Percentiles rank a stretch among this genome's conserved stretches.
phyloP scores from a whole-genome alignment of 2,329 filamentous ascomycete genomes.

The Plenodomus biglobosus region DNA sequence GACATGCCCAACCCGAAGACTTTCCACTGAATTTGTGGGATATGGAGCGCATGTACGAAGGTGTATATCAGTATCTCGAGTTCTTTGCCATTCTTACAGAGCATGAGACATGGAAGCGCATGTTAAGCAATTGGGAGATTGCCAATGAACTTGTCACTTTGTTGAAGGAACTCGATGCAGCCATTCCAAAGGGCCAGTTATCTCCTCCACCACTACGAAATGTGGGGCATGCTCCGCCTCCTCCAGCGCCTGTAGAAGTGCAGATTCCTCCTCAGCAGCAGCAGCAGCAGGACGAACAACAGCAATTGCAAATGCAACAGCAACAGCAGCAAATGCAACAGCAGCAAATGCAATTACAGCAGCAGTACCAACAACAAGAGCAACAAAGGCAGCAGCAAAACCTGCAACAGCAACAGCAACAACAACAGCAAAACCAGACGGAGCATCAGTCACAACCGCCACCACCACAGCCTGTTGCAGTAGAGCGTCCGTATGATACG shows the following conservation, averaged over 20 bases:
- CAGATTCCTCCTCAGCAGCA: constrained; percentile 8
- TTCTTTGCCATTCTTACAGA: constrained; percentile 90
- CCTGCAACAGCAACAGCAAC: constrained; percentile 1
- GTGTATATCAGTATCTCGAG: constrained; percentile 89
- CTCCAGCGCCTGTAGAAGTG: constrained; percentile 29
- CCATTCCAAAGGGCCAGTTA: constrained; percentile 68
- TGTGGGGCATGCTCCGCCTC: constrained; percentile 34
- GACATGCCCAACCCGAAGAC: constrained; percentile 74
- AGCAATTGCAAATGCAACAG: constrained; percentile 11
- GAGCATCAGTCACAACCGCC: too few species aligned
- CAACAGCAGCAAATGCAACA: constrained; percentile 9
- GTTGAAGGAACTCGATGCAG: constrained; percentile 82
- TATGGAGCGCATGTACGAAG: constrained; percentile 95
- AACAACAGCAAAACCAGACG: too few species aligned
- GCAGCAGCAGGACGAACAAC: neutral
- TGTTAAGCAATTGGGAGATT: constrained; percentile 89
- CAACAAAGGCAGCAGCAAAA: neutral
- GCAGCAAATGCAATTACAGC: neutral
- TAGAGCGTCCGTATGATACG: constrained; percentile 67
- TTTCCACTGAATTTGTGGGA: constrained; percentile 97
- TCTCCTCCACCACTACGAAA: constrained; percentile 61
- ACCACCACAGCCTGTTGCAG: constrained; percentile 46
- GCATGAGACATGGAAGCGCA: constrained; percentile 76
- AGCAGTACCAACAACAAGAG: neutral
- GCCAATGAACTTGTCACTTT: constrained; percentile 86